phyloP scores from a whole-genome alignment of 176 grass and related monocot genomes.

The Pharus latifolius region DNA sequence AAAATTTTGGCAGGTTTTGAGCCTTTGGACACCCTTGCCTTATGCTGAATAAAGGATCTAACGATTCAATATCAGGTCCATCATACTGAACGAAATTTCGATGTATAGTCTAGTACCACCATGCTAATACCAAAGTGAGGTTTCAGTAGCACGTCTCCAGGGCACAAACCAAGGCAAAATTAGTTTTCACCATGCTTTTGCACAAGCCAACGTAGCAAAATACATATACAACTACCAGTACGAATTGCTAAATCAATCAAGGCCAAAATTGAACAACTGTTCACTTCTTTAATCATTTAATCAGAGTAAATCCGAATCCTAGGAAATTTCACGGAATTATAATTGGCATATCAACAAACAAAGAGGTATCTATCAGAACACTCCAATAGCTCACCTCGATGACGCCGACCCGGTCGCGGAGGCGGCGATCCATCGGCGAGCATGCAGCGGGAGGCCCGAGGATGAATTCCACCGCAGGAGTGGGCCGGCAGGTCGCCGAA shows the following conservation, averaged over 20 bases:
- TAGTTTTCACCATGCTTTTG: neutral
- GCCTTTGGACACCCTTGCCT: no score
- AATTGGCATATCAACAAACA: no score
- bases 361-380: no score
- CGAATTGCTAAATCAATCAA: neutral
- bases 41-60: no score
- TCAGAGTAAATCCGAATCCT: neutral
- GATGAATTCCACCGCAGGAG: constrained; percentile 5
- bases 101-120: no score
- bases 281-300: no score
- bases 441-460: constrained; percentile 19
- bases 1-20: no score
- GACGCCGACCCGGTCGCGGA: constrained; percentile 41
- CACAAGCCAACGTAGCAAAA: neutral
- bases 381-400: constrained; percentile 40
- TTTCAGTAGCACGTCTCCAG: neutral
- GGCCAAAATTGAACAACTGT: neutral
- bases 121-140: neutral
- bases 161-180: neutral
- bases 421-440: constrained; percentile 27
- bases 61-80: no score
- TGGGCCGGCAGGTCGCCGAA: constrained; percentile 17
- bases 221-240: neutral
- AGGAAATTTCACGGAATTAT: no score
- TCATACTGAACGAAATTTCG: no score